phyloP scores from a whole-genome alignment of 2,329 filamentous ascomycete species.

The Cadophora sp. region DNA sequence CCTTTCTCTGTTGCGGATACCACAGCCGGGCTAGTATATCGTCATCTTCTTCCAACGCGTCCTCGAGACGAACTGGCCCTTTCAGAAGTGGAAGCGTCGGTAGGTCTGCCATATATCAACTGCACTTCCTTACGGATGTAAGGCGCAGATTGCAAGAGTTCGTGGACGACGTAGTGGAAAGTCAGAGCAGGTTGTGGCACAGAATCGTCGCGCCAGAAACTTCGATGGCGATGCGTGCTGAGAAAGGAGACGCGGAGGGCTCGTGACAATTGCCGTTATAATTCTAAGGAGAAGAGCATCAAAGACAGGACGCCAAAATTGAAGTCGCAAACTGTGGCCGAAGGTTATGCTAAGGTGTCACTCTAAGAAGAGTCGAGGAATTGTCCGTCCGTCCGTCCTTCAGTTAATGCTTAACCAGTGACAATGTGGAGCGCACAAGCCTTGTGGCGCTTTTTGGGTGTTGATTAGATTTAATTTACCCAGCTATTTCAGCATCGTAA shows the following conservation, averaged over 20 bases:
- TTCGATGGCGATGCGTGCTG: not conserved
- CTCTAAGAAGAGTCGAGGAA: too few relatives aligned
- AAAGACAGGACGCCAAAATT: too few relatives aligned
- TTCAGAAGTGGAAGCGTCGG: constrained; percentile 20
- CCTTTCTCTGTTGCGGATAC: not conserved
- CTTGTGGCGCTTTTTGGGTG: too few relatives aligned
- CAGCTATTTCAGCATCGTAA: too few relatives aligned
- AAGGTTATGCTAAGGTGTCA: too few relatives aligned
- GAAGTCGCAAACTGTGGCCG: too few relatives aligned
- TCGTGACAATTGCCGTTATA: not conserved
- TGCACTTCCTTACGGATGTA: not conserved
- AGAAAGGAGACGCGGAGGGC: not conserved
- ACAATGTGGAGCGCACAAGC: too few relatives aligned
- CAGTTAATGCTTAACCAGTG: too few relatives aligned
- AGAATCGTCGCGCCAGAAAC: not conserved
- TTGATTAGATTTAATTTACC: too few relatives aligned
- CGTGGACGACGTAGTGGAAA: not conserved
- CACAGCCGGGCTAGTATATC: constrained; percentile 29
- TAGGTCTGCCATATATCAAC: not conserved
- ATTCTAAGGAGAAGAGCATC: not conserved
- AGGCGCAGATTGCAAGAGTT: not conserved
- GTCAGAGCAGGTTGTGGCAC: not conserved
- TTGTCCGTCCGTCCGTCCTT: too few relatives aligned
- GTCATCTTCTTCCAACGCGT: constrained; percentile 24
- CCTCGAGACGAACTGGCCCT: constrained; percentile 15